Base-by-base conservation (phyloP, 1,284 basidiomycete species). In the Pascua sp. region DNA sequence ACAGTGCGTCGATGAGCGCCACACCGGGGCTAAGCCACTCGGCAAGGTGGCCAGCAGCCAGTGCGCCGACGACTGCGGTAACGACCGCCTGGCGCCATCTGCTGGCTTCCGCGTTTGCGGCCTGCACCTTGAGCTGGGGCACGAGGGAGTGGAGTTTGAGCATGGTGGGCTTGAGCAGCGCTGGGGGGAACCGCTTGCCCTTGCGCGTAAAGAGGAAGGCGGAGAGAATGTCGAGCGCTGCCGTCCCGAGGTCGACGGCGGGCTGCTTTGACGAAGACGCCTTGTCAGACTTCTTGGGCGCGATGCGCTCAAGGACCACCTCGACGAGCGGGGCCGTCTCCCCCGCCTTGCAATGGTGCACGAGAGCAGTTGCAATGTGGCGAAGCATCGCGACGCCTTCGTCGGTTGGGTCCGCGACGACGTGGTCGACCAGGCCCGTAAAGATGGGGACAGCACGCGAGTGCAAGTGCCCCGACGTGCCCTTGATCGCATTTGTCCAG, bases 391-490 rank as follows among this genome's bases (percentile, higher is more conserved):
- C 61, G n/a, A 76, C 57, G 8, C 70, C 68, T n/a, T 59, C 60
- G n/a, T 79, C 75, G 38, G 71, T 66, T 2, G 68, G 64, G 32
- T 60, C 53, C 7, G 54, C 52, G 1, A 58, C 45, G 1, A 73
- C 53, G 32, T 66, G 61, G 46, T 73, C 68, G 12, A 76, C 62
- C 0, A 91, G 77, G 0, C 83, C 80, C 1, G 73, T 64, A 37
- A 91, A 78, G 47, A 92, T 80, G 1, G 85, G 83, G 2, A 85
- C 66, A 0, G 89, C 83, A 43, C 85, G 82, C 0, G 89, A 90
- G 69, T 93, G 90, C 36, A 94, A 78, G 4, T 87, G 87, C 72
- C 86, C 85, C 7, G 87, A 85, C 82, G 55, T 86, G 85, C 76
- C 76, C 57, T 67, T 54, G 61, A 66, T 55, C 42, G 57, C 70